These are phyloP conservation scores for Castanea mollissima DNA, from an alignment of 306 rosid genomes.

Conservation along the genomic window DNA sequence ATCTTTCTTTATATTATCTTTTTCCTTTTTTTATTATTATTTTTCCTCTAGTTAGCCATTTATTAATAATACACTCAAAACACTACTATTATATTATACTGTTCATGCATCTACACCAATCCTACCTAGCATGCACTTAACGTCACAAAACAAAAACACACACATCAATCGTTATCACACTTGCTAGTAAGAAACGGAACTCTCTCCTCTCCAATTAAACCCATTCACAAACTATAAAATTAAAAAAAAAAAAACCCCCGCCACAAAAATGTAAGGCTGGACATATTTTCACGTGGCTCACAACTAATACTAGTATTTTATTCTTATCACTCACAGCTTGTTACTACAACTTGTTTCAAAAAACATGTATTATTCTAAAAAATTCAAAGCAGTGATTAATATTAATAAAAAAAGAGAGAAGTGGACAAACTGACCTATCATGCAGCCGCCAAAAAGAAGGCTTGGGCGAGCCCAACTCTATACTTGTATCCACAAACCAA, in stretches of 20 bases:
- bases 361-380: background rate
- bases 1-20: background rate
- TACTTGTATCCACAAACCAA: slow-evolving; percentile 74
- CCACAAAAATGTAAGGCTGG: background rate
- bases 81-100: too few species aligned
- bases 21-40: background rate
- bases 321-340: too few species aligned
- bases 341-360: too few species aligned
- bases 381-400: background rate
- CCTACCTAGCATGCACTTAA: too few species aligned
- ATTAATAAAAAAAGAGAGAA: background rate
- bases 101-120: background rate
- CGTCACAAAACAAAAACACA: background rate
- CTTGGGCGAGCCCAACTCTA: slow-evolving; percentile 80
- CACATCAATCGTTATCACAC: background rate
- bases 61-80: too few species aligned
- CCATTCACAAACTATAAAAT: background rate
- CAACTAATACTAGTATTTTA: too few species aligned
- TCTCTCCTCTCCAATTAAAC: background rate
- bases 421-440: slow-evolving; percentile 70
- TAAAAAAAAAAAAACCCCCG: too few species aligned
- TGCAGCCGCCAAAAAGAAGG: slow-evolving; percentile 88
- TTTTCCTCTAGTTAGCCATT: too few species aligned
- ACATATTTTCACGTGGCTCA: too few species aligned
- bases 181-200: background rate